Conservation (phyloP, 164 flowering plant genomes). For the Magnolia sinica region DNA sequence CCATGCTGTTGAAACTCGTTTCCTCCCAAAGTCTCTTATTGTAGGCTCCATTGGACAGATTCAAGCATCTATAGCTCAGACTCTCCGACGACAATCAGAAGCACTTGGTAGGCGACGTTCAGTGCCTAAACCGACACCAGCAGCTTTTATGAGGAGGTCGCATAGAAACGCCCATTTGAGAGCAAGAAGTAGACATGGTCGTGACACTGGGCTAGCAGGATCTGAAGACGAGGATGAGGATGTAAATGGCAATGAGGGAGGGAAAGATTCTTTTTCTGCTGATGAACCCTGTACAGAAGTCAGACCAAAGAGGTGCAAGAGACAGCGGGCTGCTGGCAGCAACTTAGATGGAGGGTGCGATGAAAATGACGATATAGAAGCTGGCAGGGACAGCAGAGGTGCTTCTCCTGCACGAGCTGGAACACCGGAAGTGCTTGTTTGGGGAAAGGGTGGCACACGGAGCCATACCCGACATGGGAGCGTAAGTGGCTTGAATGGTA, state of each 20-base stretch:
- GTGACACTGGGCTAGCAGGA: slow-evolving; percentile 41
- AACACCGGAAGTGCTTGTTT: slow-evolving; percentile 60
- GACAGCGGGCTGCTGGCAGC: slow-evolving; percentile 28
- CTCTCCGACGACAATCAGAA: slow-evolving; percentile 68
- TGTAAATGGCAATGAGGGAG: slow-evolving; percentile 49
- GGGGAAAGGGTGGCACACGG: slow-evolving; percentile 83
- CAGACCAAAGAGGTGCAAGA: slow-evolving; percentile 51
- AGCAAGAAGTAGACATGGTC: slow-evolving; percentile 39
- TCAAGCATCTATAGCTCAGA: slow-evolving; percentile 88
- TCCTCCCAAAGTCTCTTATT: neutral
- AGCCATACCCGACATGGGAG: slow-evolving; percentile 68
- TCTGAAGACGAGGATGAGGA: slow-evolving; percentile 69
- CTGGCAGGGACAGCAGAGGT: slow-evolving; percentile 40
- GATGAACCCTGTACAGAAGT: slow-evolving; percentile 60
- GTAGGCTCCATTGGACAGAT: slow-evolving; percentile 41
- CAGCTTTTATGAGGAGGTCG: slow-evolving; percentile 45
- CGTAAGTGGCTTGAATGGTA: slow-evolving; percentile 37
- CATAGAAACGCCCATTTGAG: slow-evolving; percentile 35
- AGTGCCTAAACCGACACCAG: slow-evolving; percentile 40
- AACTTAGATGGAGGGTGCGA: slow-evolving; percentile 38
- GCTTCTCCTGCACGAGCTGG: slow-evolving; percentile 53
- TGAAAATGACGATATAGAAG: slow-evolving; percentile 56
- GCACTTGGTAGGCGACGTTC: slow-evolving; percentile 62
- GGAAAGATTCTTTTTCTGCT: slow-evolving; percentile 69
- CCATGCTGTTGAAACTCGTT: neutral